phyloP scores from a whole-genome alignment of 495 filamentous ascomycete species.

The Penicillium nucicola region DNA sequence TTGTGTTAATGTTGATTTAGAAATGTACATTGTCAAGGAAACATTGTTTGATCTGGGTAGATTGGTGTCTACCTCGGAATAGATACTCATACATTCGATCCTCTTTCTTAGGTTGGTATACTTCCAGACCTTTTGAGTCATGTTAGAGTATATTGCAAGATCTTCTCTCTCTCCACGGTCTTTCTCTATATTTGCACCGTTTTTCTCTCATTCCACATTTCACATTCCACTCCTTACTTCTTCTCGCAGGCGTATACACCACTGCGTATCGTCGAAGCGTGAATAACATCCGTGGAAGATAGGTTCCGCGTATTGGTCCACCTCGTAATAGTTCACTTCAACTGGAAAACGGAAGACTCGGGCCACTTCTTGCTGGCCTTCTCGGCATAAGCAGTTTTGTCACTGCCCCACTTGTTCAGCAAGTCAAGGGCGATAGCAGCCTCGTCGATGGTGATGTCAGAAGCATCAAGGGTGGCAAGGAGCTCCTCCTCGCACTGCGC shows the following conservation, averaged over 20 bases:
- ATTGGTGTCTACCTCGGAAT: neutral
- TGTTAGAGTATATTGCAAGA: neutral
- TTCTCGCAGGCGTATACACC: neutral
- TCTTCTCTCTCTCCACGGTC: neutral
- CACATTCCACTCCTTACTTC: no score
- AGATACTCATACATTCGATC: conserved; percentile 5
- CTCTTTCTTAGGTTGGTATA: conserved; percentile 2
- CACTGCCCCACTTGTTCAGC: conserved; percentile 58
- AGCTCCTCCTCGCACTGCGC: conserved; percentile 59
- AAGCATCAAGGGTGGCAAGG: conserved; percentile 51
- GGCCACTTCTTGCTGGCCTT: conserved; percentile 71
- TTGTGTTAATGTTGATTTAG: conserved; percentile 6
- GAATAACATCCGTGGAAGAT: neutral
- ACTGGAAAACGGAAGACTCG: conserved; percentile 58
- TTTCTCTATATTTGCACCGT: conserved; percentile 1
- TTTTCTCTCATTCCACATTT: neutral
- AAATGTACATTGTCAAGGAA: conserved; percentile 17
- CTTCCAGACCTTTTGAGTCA: neutral
- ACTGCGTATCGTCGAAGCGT: neutral
- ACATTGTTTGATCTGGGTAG: neutral
- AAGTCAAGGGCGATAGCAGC: conserved; percentile 57
- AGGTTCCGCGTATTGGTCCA: neutral
- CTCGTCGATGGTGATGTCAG: conserved; percentile 55
- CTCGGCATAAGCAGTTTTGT: conserved; percentile 56
- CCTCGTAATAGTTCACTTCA: conserved; percentile 17